A percentile compares a stretch with the other conserved stretches of the same genome.
These are phyloP conservation scores for Murraya koenigii DNA, from an alignment of 345 rosid genomes.

Conservation along the genomic window DNA sequence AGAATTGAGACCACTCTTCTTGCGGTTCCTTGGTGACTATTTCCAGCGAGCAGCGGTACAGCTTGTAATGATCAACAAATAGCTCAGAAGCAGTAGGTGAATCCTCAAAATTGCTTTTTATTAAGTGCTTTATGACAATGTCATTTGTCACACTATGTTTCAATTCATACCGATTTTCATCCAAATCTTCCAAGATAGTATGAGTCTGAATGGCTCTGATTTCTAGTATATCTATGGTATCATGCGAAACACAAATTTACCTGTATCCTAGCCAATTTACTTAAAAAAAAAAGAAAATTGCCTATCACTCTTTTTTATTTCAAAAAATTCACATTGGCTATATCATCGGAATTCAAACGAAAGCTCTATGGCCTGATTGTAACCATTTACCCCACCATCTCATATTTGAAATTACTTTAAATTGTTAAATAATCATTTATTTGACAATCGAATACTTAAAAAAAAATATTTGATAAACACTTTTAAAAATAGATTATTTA, in stretches of 20 bases:
- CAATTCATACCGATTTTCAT: slow-evolving; percentile 29
- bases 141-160: slow-evolving; percentile 28
- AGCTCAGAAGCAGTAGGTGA: slow-evolving; percentile 14
- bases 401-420: slow-evolving; percentile 19
- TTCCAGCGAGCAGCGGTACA: slow-evolving; percentile 29
- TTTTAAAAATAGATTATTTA: too few species aligned
- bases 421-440: too few species aligned
- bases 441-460: too few species aligned
- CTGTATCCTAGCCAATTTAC: slow-evolving; percentile 37
- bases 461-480: too few species aligned
- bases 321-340: slow-evolving; percentile 29
- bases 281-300: slow-evolving; percentile 22
- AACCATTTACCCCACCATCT: too few species aligned
- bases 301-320: slow-evolving; percentile 34
- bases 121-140: slow-evolving; percentile 28
- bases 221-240: slow-evolving; percentile 32
- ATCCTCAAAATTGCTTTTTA: slow-evolving; percentile 35
- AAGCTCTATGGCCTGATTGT: slow-evolving; percentile 34
- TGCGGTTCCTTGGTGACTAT: slow-evolving; percentile 39
- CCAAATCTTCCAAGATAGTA: slow-evolving; percentile 39
- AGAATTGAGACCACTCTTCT: slow-evolving; percentile 31
- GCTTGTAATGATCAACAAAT: slow-evolving; percentile 25
- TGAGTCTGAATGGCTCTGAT: slow-evolving; percentile 29
- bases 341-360: slow-evolving; percentile 29
- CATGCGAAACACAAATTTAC: slow-evolving; percentile 34